Percentiles rank a stretch among this genome's conserved stretches.
phyloP scores from a whole-genome alignment of 1,284 basidiomycete species.

The Naganishia albida region DNA sequence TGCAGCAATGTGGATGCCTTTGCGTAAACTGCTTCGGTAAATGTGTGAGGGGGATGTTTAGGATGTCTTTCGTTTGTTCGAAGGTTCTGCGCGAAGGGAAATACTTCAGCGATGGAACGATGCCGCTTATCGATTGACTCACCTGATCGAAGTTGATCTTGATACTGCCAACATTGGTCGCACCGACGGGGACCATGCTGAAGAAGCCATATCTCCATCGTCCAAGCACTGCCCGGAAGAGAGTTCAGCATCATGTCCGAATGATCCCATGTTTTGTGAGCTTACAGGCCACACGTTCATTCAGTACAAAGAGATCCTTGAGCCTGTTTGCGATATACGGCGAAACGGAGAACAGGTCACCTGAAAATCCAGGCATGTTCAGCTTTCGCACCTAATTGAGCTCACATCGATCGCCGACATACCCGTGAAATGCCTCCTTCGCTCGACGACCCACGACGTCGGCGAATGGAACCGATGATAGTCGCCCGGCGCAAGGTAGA shows the following conservation, averaged over 20 bases:
- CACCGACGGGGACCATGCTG: constrained; percentile 94
- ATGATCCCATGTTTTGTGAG: no score
- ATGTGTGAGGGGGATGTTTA: constrained; percentile 78
- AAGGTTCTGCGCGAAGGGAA: constrained; percentile 58
- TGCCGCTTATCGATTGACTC: constrained; percentile 37
- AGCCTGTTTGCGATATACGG: constrained; percentile 93
- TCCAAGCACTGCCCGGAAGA: constrained; percentile 65
- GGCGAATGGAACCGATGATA: constrained; percentile 98
- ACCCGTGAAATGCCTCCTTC: constrained; percentile 90
- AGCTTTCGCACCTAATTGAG: not conserved
- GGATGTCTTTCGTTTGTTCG: constrained; percentile 77
- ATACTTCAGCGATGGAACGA: not conserved
- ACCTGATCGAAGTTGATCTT: constrained; percentile 94
- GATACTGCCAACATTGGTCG: constrained; percentile 97
- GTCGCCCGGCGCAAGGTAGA: constrained; percentile 97
- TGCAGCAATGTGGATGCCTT: constrained; percentile 75
- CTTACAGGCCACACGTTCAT: constrained; percentile 82
- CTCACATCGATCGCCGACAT: constrained; percentile 36
- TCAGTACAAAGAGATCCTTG: constrained; percentile 91
- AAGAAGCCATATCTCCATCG: constrained; percentile 96
- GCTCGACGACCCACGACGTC: constrained; percentile 95
- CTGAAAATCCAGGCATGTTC: constrained; percentile 48
- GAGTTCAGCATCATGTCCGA: no score
- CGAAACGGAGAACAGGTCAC: constrained; percentile 93
- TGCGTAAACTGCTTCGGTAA: constrained; percentile 86